Percentiles rank a stretch among this genome's conserved stretches.
Evolutionary conservation across 2,329 filamentous ascomycete genomes (phyloP).

Genomic region (Aspergillus thermomutatus): DNA sequence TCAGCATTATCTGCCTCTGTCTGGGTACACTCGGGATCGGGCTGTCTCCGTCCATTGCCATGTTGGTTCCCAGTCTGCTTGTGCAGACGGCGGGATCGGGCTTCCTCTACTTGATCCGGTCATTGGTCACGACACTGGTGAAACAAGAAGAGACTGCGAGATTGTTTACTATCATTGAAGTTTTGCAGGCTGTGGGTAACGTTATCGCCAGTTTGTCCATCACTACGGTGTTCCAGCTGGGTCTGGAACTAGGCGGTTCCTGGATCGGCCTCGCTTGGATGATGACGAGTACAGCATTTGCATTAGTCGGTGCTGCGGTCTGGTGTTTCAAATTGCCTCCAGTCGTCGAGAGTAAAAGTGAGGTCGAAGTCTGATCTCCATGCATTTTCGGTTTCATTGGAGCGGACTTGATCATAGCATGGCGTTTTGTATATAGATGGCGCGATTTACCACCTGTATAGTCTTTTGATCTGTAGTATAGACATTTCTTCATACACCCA

Average conservation of each 20-base stretch:
- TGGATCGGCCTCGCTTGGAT: conserved; percentile 51
- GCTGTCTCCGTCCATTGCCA: conserved; percentile 40
- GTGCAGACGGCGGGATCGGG: conserved; percentile 49
- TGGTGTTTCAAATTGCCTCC: conserved; percentile 24
- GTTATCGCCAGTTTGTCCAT: conserved; percentile 48
- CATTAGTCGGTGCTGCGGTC: conserved; percentile 26
- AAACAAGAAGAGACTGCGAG: conserved; percentile 48
- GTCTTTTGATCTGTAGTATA: not conserved
- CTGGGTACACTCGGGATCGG: conserved; percentile 47
- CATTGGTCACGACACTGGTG: conserved; percentile 47
- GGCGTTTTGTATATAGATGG: not conserved
- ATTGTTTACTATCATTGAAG: conserved; percentile 49
- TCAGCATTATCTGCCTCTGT: conserved; percentile 43
- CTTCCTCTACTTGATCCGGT: conserved; percentile 46
- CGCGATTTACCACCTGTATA: not conserved
- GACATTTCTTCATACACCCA: not conserved
- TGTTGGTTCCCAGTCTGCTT: conserved; percentile 45
- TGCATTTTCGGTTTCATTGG: not conserved
- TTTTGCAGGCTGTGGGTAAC: conserved; percentile 46
- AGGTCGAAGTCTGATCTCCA: not conserved
- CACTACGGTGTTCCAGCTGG: conserved; percentile 45
- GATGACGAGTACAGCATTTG: conserved; percentile 35
- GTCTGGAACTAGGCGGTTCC: conserved; percentile 43
- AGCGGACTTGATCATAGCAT: not conserved
- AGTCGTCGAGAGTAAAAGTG: conserved; percentile 3